Evolutionary conservation across 2,329 filamentous ascomycete genomes (phyloP).

Genomic region (Aspergillus nomiae): DNA sequence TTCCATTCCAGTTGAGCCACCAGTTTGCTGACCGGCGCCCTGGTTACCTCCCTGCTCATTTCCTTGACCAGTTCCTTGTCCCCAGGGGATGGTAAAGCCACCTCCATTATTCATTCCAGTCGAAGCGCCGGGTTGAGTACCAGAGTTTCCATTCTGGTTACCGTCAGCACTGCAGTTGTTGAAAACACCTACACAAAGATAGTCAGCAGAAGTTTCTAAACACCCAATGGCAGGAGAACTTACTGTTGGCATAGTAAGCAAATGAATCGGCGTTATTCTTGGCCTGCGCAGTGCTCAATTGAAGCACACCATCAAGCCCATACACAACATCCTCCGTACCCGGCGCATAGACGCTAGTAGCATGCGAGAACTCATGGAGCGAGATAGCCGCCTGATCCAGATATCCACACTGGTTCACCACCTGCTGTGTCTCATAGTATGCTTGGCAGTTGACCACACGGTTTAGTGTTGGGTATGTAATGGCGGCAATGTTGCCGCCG

Average conservation of each 20-base stretch:
- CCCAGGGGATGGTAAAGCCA: background rate
- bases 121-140: background rate
- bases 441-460: conserved; percentile 20
- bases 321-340: conserved; percentile 21
- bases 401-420: conserved; percentile 9
- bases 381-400: conserved; percentile 16
- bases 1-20: background rate
- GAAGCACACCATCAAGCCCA: conserved; percentile 12
- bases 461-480: conserved; percentile 17
- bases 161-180: conserved; percentile 3
- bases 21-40: background rate
- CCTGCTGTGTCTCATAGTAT: conserved; percentile 15
- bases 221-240: background rate
- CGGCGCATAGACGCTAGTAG: conserved; percentile 11
- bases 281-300: conserved; percentile 10
- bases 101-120: background rate
- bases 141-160: background rate
- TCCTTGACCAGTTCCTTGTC: background rate
- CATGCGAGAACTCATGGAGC: conserved; percentile 21
- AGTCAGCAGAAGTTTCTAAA: background rate
- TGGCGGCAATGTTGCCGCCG: conserved; percentile 18
- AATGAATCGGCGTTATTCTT: conserved; percentile 18
- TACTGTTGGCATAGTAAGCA: conserved; percentile 21
- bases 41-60: background rate
- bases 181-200: background rate